Percentiles rank a stretch among this genome's conserved stretches.
Conservation (phyloP, 1,139 yeast species). For the Saccharomycopsis crataegensis region DNA sequence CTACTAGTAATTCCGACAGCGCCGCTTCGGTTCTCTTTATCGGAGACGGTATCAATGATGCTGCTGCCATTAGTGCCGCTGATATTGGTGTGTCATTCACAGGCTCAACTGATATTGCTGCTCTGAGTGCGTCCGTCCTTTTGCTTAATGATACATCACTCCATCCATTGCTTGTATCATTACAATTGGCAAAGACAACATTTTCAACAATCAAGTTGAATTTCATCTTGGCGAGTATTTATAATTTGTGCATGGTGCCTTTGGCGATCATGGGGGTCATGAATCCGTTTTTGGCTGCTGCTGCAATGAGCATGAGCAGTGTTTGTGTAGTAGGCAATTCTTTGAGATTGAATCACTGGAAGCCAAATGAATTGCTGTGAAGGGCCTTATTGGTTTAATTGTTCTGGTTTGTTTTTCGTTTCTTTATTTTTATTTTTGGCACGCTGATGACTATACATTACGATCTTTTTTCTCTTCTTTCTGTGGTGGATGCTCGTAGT, state of each 20-base stretch:
- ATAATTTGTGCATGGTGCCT: constrained; percentile 85
- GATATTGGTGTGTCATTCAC: constrained; percentile 88
- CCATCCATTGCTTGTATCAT: constrained; percentile 61
- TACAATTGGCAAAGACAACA: constrained; percentile 65
- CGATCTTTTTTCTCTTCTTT: no score
- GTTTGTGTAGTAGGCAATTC: constrained; percentile 85
- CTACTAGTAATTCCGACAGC: constrained; percentile 1
- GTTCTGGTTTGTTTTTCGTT: not conserved
- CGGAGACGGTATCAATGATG: constrained; percentile 96
- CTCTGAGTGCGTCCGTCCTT: constrained; percentile 95
- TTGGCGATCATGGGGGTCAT: constrained; percentile 88
- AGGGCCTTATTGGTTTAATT: not conserved
- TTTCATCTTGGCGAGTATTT: constrained; percentile 77
- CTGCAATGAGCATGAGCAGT: constrained; percentile 89
- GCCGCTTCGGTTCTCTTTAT: constrained; percentile 59
- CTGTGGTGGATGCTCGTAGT: no score
- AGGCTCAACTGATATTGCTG: constrained; percentile 92
- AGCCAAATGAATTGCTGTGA: constrained; percentile 25
- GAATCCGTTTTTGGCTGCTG: constrained; percentile 88
- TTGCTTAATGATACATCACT: constrained; percentile 46
- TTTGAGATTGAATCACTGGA: constrained; percentile 59
- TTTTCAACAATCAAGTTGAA: constrained; percentile 72
- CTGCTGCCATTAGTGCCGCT: constrained; percentile 88
- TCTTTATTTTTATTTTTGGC: no score
- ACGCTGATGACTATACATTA: no score